Evolutionary conservation across 495 filamentous ascomycete genomes (phyloP), one percentile per base, ranked within the genome.

Genomic region (Penicillium roqueforti): DNA sequence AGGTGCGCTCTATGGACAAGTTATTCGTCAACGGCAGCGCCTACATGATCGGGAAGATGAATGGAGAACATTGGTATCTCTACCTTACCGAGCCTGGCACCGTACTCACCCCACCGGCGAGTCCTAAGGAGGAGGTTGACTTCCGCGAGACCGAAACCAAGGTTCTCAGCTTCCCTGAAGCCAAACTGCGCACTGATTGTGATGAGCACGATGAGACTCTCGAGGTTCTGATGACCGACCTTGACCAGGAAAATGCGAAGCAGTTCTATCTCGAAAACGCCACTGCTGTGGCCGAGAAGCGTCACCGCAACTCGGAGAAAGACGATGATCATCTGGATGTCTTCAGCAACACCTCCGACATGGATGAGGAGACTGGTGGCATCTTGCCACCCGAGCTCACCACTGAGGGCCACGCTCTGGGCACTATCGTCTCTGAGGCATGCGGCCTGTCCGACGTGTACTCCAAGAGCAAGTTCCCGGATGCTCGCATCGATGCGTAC

Each of bases 1-100:
- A 99, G 67, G 95, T 99, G 58, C 85, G 83, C 51, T 93, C 82
- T 56, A 78, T 99, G 54, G 95, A 99, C 73, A 82, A 84, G 61
- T 86, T 88, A 62, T 97, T 97, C 68, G 77, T 87, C 42, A 87
- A 88, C 51, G 95, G 95, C 38, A 97, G 92, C 70, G 95, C 95
- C 28, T 99, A 99, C 73, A 95, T 97, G 92, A 93, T 99, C 56
- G 95, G 95, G 59, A 96, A 96, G 71, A 97, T 97, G 91, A 99
- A 99, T 64, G 92, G 93, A 55, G 95, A 97, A 72, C 95, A 99
- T 64, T 99, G 95, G 95, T 97, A 97, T 65, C 76, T 99, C 36
- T 99, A 97, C 70, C 82, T 97, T 67, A 99, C 95, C 29, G 87
- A 89, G 47, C 91, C 95, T 16, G 81, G 87, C 64, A 87, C 80